Evolutionary conservation across 495 filamentous ascomycete species (phyloP), one percentile per base, ranked within the genome.

Genomic region (Penicillium waksmanii): DNA sequence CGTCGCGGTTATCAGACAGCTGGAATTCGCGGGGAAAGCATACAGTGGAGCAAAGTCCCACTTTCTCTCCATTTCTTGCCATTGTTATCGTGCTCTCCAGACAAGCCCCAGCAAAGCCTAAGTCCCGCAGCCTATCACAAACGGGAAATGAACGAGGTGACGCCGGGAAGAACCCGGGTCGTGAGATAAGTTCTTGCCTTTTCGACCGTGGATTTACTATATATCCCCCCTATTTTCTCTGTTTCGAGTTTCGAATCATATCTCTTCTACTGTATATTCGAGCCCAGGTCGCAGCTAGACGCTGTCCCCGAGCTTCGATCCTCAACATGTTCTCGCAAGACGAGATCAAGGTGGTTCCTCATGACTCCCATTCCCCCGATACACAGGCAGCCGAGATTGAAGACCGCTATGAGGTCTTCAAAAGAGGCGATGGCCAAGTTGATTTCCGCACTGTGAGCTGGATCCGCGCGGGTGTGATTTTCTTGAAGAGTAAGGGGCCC

Each of bases 361-460:
- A 57, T 34, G 52, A 64, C 43, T 46, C 42, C 8, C 35, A 56
- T 15, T 1, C 5, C 6, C 35, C 55, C 15, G 61, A 62, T 18
- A 57, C 46, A 33, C 57, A 62, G 6, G 58, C 61, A 19, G 63
- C 55, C 1, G 66, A 69, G 35, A 21, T 66, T 0, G 56, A 71
- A 48, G 64, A 72, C 38, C 62, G 69, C 12, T 60, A 73, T 57
- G 82, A 85, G 62, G 76, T 85, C 44, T 85, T 85, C 73, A 79
- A 80, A 62, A 76, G 67, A 60, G 76, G 70, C 1, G 73, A 77
- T 19, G 77, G 77, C 46, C 74, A 76, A 11, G 81, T 84, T 21
- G 70, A 85, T 55, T 85, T 85, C 64, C 75, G 83, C n/a, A 82
- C 79, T 9, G 82, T 85, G 27, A 76, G 76, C 68, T 87, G 84